Conservation (phyloP, 208 protist species). For the Leishmania amazonensis region DNA sequence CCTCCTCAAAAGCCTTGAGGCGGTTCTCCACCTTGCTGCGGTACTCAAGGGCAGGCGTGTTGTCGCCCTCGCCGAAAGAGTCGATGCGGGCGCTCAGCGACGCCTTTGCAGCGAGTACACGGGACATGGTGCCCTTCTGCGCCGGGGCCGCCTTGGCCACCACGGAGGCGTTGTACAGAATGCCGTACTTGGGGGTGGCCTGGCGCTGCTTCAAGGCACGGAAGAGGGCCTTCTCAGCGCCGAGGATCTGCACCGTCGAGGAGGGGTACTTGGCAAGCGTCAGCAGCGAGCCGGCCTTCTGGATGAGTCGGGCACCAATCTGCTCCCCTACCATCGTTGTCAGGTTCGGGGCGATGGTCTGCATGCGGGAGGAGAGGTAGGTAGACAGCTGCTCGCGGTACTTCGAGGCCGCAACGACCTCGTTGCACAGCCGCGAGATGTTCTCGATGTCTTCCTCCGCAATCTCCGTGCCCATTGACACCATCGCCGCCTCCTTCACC, state of each 20-base stretch:
- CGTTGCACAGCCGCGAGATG: conserved; percentile 92
- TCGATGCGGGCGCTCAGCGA: conserved; percentile 98
- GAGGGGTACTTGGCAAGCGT: conserved; percentile 99
- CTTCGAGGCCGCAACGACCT: conserved; percentile 92
- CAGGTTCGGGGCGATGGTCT: conserved; percentile 99
- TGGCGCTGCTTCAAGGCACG: conserved; percentile 98
- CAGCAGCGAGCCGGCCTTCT: conserved; percentile 98
- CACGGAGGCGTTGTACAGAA: conserved; percentile 99
- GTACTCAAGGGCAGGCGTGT: conserved; percentile 87
- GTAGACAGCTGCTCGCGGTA: conserved; percentile 96
- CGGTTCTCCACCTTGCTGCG: conserved; percentile 90
- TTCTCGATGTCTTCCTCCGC: conserved; percentile 95
- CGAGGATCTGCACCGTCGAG: conserved; percentile 99
- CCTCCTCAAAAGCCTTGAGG: conserved; percentile 91
- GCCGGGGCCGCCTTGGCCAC: conserved; percentile 94
- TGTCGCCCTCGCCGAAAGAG: conserved; percentile 96
- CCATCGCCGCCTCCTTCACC: conserved; percentile 96
- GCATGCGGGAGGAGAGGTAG: conserved; percentile 98
- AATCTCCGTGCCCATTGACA: conserved; percentile 99
- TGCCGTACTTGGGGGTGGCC: conserved; percentile 99
- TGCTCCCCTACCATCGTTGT: conserved; percentile 98
- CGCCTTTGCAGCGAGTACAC: conserved; percentile 98
- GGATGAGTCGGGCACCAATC: conserved; percentile 98
- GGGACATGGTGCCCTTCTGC: conserved; percentile 96
- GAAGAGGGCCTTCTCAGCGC: conserved; percentile 99